phyloP scores from a whole-genome alignment of 2,329 filamentous ascomycete species.

The Aspergillus arachidicola region DNA sequence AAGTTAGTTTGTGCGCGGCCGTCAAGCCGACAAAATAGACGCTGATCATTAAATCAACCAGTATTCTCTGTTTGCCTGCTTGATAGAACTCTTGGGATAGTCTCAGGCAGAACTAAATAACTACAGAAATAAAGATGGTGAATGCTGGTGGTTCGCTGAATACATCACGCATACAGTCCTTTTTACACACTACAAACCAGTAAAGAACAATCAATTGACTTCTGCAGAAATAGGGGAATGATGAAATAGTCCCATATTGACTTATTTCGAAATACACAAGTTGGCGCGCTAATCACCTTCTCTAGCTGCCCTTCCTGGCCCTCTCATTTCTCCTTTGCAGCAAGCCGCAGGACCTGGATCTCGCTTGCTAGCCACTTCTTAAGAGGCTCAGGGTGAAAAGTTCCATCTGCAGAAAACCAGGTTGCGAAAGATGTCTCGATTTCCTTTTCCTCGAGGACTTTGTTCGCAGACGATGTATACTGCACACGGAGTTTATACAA shows the following conservation, averaged over 20 bases:
- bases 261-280: background rate
- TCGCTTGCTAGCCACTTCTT: constrained; percentile 64
- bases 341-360: constrained; percentile 57
- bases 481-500: constrained; percentile 74
- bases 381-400: constrained; percentile 63
- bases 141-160: background rate
- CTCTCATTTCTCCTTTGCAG: constrained; percentile 42
- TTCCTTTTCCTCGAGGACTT: constrained; percentile 48
- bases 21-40: background rate
- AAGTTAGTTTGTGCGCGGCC: background rate
- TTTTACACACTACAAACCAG: background rate
- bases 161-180: background rate
- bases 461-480: constrained; percentile 43
- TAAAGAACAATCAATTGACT: background rate
- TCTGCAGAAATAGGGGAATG: background rate
- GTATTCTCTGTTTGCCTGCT: background rate
- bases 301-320: constrained; percentile 16
- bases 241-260: background rate
- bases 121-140: background rate
- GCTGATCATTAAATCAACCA: background rate
- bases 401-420: constrained; percentile 62
- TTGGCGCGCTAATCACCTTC: background rate
- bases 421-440: constrained; percentile 60
- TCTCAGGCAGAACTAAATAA: background rate
- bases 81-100: background rate